A percentile compares a stretch with the other conserved stretches of the same genome.
phyloP scores from a whole-genome alignment of 129 eudicot species.

The Flaveria brownii region DNA sequence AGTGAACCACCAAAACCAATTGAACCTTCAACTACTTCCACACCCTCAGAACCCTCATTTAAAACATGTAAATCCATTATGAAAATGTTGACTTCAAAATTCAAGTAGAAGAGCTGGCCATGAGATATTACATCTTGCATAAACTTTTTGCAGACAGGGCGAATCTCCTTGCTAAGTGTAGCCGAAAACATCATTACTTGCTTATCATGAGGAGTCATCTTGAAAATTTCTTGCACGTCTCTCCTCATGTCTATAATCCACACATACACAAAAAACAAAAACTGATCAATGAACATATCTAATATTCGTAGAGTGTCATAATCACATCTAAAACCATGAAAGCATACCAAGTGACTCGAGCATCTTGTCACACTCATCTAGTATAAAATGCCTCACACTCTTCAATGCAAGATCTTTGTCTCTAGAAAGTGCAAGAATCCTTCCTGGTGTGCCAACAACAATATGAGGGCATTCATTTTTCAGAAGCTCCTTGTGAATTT shows the following conservation, averaged over 20 bases:
- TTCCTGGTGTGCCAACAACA: constrained; percentile 97
- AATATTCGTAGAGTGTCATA: neutral
- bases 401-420: constrained; percentile 83
- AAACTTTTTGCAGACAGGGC: constrained; percentile 98
- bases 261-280: constrained; percentile 1
- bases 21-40: constrained; percentile 28
- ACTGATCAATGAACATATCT: constrained; percentile 5
- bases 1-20: constrained; percentile 16
- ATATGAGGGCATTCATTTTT: constrained; percentile 98
- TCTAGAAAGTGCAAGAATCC: constrained; percentile 87
- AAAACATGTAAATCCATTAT: constrained; percentile 26
- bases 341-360: constrained; percentile 92
- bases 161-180: constrained; percentile 96
- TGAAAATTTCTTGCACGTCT: constrained; percentile 97
- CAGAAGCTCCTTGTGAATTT: constrained; percentile 84
- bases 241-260: constrained; percentile 78
- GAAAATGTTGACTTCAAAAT: constrained; percentile 61
- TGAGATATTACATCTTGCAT: constrained; percentile 99
- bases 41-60: constrained; percentile 22
- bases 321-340: neutral
- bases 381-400: constrained; percentile 94
- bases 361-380: constrained; percentile 99
- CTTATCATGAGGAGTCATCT: constrained; percentile 99
- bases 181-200: constrained; percentile 99
- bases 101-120: constrained; percentile 84